Evolutionary conservation across 441 rosid genomes (phyloP).

Genomic region (Adansonia madagascariensis): DNA sequence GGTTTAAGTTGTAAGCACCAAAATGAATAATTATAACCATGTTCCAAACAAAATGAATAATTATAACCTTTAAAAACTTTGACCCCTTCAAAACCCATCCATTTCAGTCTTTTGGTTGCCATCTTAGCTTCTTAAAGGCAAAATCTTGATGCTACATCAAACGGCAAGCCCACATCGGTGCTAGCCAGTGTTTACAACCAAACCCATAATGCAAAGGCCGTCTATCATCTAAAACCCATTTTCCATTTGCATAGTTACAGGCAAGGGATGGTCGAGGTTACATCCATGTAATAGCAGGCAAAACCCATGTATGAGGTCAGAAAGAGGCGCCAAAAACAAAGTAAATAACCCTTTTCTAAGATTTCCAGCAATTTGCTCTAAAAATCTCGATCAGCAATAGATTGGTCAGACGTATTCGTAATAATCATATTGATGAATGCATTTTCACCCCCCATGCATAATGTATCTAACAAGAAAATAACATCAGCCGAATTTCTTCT

Average conservation of each 20-base stretch:
- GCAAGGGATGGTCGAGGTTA: constrained; percentile 26
- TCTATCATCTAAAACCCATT: constrained; percentile 79
- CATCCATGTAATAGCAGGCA: neutral
- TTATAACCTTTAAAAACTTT: constrained; percentile 69
- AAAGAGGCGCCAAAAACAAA: neutral
- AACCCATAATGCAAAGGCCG: constrained; percentile 80
- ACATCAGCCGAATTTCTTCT: neutral
- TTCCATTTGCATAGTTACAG: constrained; percentile 84
- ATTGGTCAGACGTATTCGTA: neutral
- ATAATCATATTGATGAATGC: neutral
- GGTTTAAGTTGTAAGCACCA: neutral
- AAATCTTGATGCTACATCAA: constrained; percentile 86
- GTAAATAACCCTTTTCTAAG: neutral
- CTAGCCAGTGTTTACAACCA: constrained; percentile 85
- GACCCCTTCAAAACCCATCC: constrained; percentile 78
- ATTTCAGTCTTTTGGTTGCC: constrained; percentile 82
- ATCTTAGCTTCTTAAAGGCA: constrained; percentile 69
- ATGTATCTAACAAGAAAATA: neutral
- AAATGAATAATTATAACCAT: constrained; percentile 1
- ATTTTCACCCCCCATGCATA: neutral
- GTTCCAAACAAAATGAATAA: constrained; percentile 36
- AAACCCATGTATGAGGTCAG: neutral
- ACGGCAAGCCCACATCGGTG: constrained; percentile 89
- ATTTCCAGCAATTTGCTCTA: neutral
- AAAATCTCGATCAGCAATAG: neutral